phyloP scores from a whole-genome alignment of 768 basidiomycete genomes.

The Amanita polypyramis region DNA sequence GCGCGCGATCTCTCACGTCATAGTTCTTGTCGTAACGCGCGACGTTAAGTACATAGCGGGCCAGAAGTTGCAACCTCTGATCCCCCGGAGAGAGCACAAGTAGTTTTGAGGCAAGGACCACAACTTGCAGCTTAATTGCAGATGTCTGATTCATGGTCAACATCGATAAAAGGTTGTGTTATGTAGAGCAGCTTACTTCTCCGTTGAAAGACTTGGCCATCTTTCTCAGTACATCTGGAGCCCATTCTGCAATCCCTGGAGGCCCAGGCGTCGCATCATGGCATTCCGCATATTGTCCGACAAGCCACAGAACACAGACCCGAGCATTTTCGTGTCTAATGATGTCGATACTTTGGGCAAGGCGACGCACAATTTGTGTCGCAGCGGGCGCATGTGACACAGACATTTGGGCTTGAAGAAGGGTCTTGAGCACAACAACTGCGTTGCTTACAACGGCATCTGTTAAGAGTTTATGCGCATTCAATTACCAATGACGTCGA shows the following conservation, averaged over 20 bases:
- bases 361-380: constrained; percentile 54
- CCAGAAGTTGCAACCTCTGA: constrained; percentile 39
- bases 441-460: constrained; percentile 72
- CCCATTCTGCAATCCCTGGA: constrained; percentile 65
- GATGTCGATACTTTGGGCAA: constrained; percentile 70
- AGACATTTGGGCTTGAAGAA: constrained; percentile 61
- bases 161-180: background rate
- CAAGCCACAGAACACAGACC: constrained; percentile 88
- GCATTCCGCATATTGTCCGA: constrained; percentile 71
- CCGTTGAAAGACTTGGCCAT: constrained; percentile 57
- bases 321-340: constrained; percentile 73
- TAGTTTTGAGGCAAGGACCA: constrained; percentile 84
- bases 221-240: constrained; percentile 83
- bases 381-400: constrained; percentile 14
- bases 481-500: background rate
- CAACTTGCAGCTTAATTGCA: constrained; percentile 70
- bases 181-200: constrained; percentile 40
- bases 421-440: constrained; percentile 75
- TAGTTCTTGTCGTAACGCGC: constrained; percentile 85
- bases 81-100: constrained; percentile 55
- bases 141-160: constrained; percentile 29
- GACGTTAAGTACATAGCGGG: constrained; percentile 67
- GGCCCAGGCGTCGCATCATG: constrained; percentile 24
- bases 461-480: constrained; percentile 17
- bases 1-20: constrained; percentile 84